Evolutionary conservation across 2,329 filamentous ascomycete genomes (phyloP).

Genomic region (Sarocladium brachiariae): DNA sequence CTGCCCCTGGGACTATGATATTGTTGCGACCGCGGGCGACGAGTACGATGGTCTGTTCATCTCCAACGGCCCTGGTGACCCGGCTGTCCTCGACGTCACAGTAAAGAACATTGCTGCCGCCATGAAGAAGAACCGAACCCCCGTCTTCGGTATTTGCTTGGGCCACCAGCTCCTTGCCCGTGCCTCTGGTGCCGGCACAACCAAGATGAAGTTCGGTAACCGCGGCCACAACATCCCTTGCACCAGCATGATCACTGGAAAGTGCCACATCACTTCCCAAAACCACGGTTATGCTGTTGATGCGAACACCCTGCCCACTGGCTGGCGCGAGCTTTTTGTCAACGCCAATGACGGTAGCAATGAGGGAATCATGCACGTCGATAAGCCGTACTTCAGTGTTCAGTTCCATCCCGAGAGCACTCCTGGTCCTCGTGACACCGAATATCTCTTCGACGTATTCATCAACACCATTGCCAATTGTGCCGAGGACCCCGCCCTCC

Average conservation of each 20-base stretch:
- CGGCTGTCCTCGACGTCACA: slow-evolving; percentile 73
- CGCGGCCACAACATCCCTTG: slow-evolving; percentile 97
- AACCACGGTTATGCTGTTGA: slow-evolving; percentile 97
- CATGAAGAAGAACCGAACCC: slow-evolving; percentile 71
- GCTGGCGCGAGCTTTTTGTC: slow-evolving; percentile 92
- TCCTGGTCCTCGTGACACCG: slow-evolving; percentile 88
- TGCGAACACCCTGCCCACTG: slow-evolving; percentile 62
- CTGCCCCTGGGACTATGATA: slow-evolving; percentile 94
- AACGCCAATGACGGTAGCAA: slow-evolving; percentile 96
- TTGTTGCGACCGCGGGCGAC: slow-evolving; percentile 66
- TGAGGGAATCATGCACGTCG: slow-evolving; percentile 86
- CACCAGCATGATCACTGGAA: slow-evolving; percentile 89
- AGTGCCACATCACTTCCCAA: slow-evolving; percentile 98
- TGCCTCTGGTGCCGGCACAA: slow-evolving; percentile 75
- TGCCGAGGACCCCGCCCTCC: slow-evolving; percentile 56
- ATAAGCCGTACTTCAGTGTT: slow-evolving; percentile 94
- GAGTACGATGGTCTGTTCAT: slow-evolving; percentile 96
- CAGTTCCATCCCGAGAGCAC: slow-evolving; percentile 98
- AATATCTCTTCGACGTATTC: slow-evolving; percentile 96
- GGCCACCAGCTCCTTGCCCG: slow-evolving; percentile 90
- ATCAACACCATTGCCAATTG: slow-evolving; percentile 74
- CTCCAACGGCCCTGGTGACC: slow-evolving; percentile 95
- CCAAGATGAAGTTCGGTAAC: slow-evolving; percentile 99
- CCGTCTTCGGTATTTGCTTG: slow-evolving; percentile 93
- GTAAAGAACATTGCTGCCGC: slow-evolving; percentile 72